Evolutionary conservation across 306 rosid genomes (phyloP), one percentile per base, ranked within the genome.

Genomic region (Abrus pulchellus): DNA sequence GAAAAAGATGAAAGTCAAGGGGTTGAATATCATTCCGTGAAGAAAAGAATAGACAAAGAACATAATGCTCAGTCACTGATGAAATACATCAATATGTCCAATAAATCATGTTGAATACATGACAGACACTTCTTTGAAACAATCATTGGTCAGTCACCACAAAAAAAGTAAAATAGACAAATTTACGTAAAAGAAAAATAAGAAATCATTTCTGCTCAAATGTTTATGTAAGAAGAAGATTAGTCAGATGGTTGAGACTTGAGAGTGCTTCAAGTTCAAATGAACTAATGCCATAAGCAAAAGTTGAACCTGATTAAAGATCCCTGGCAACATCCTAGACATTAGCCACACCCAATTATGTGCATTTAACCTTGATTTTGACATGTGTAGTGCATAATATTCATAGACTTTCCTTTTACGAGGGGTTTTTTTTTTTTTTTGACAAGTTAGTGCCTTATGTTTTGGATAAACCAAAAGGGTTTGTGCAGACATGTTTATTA

Each of bases 381-480:
- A 75, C 80, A 30, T 60, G 9, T 5, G 70, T 44, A 32, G 30
- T 60, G 48, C 59, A 61, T 45, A 59, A 59, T 75, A 33, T 75
- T 60, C 47, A 60, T 41, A 8, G 60, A 34, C 27, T 33, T 72
- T 11, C 64, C 50, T 34, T 33, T 7, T 36, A 14, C 14, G 63
- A 53, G 68, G 33, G 9, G 30, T 20, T 55, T 1, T 0, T 38
- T 38, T 27, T 55, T 72, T 34, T 72, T 36, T 20, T 20, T 20
- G 20, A 20, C 12, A 41, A 56, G 68, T 56, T 56, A 56, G n/a
- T 57, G n/a, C 56, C 38, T 73, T 72, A 59, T 53, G 52, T 54
- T 73, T 54, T 54, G 9, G 27, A 27, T 74, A 41, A 29, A 74
- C 40, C 9, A 20, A 43, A 41, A 57, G 55, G 38, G 43, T 29